Conservation (phyloP, 108 stramenopile species). For the Cylindrotheca fusiformis region DNA sequence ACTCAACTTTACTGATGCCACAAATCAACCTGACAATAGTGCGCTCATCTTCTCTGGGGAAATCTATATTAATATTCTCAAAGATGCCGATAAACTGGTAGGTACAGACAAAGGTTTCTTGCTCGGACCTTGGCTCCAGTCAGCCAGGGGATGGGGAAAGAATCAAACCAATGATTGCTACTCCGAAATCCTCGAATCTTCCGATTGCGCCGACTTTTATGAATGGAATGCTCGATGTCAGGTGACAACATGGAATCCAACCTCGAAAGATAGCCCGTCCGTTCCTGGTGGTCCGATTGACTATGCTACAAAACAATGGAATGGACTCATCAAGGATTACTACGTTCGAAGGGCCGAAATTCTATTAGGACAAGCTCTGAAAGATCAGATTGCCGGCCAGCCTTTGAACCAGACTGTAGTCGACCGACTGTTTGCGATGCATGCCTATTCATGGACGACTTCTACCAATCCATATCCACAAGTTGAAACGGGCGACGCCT, state of each 20-base stretch:
- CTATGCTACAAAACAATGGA: slow-evolving; percentile 47
- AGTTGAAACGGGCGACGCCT: neutral
- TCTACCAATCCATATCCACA: slow-evolving; percentile 6
- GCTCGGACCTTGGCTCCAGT: slow-evolving; percentile 28
- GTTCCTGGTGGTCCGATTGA: slow-evolving; percentile 43
- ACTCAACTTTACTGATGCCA: slow-evolving; percentile 36
- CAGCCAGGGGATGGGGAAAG: slow-evolving; percentile 23
- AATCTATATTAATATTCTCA: slow-evolving; percentile 21
- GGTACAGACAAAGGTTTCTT: slow-evolving; percentile 26
- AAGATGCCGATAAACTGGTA: slow-evolving; percentile 32
- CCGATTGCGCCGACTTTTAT: slow-evolving; percentile 8
- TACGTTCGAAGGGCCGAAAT: slow-evolving; percentile 23
- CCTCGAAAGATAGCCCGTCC: slow-evolving; percentile 1
- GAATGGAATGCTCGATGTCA: slow-evolving; percentile 42
- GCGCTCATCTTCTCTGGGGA: slow-evolving; percentile 13
- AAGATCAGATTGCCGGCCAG: slow-evolving; percentile 13
- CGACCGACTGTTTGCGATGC: slow-evolving; percentile 18
- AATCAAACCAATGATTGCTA: slow-evolving; percentile 21
- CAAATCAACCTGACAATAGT: slow-evolving; percentile 1
- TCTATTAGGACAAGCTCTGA: slow-evolving; percentile 21
- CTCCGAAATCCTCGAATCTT: slow-evolving; percentile 12
- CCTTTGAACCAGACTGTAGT: slow-evolving; percentile 26
- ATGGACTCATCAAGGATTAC: slow-evolving; percentile 31
- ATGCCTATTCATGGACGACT: slow-evolving; percentile 35
- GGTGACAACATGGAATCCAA: slow-evolving; percentile 49